phyloP scores from a whole-genome alignment of 2,329 filamentous ascomycete species.

The Elsinoe perseae region DNA sequence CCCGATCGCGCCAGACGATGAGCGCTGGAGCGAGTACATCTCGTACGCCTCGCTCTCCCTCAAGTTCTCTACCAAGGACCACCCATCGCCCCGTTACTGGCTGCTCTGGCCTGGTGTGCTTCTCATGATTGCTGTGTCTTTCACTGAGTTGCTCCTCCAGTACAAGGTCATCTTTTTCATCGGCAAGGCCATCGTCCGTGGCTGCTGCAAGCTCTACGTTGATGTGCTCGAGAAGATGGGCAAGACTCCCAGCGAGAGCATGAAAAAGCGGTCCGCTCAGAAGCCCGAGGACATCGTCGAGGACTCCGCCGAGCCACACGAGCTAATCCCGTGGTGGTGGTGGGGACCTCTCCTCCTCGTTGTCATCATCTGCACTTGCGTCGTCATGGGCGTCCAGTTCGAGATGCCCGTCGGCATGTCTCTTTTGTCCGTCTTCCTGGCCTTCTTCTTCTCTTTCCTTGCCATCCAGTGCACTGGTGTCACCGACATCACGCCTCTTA shows the following conservation, averaged over 20 bases:
- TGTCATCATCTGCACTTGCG: constrained; percentile 43
- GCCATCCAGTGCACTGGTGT: constrained; percentile 53
- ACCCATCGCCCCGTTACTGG: constrained; percentile 46
- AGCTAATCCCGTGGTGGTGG: constrained; percentile 48
- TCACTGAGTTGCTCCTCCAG: constrained; percentile 34
- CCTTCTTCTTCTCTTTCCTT: constrained; percentile 55
- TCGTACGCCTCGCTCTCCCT: constrained; percentile 35
- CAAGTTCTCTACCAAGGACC: constrained; percentile 33
- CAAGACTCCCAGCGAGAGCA: constrained; percentile 35
- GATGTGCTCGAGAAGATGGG: constrained; percentile 33
- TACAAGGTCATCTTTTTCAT: constrained; percentile 41
- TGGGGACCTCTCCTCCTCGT: constrained; percentile 43
- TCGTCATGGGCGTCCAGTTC: constrained; percentile 49
- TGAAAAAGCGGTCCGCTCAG: constrained; percentile 36
- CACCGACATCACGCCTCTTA: constrained; percentile 53
- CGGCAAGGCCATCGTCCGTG: constrained; percentile 44
- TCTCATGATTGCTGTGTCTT: constrained; percentile 44
- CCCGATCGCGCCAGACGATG: constrained; percentile 30
- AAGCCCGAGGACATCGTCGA: constrained; percentile 39
- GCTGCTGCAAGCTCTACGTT: constrained; percentile 39
- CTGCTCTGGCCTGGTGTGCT: constrained; percentile 46
- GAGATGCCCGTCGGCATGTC: constrained; percentile 51
- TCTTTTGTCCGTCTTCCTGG: constrained; percentile 49
- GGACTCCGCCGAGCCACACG: constrained; percentile 42
- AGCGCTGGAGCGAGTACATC: constrained; percentile 38